Base-by-base conservation (phyloP, 208 protist species). In the Balamuthia mandrillaris region DNA sequence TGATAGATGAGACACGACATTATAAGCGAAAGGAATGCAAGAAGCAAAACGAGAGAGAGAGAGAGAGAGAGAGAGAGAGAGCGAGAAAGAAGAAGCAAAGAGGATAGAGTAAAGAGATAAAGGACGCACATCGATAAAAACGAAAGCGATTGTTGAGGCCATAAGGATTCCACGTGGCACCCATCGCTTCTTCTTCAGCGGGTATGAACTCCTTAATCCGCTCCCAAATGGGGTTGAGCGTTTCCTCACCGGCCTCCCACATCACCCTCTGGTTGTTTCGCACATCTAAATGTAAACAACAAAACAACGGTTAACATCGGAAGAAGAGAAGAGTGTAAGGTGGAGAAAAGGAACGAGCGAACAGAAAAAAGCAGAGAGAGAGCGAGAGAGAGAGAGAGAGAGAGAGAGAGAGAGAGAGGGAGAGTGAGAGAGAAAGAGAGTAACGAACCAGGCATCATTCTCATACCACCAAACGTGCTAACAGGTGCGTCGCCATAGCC, bases 261-360 rank as follows among this genome's bases (percentile, higher is more conserved):
- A 84, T 65, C 58, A 84, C 77, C 24, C 77, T 24, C 42, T 84
- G 44, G 52, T 84, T 84, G 60, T 84, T 84, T 41, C 77, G 77
- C 54, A 5, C n/a, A 5, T 84, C 77, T 31, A 42, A 18, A 47
- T 56, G 33, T 14, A 61, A 12, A 52, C 24, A 18, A 3, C 21
- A 9, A 61, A 6, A 9, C 18, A 9, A 16, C 2, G 24, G 2
- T 61, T 5, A 60, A 54, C 7, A 61, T n/a, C n/a, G n/a, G n/a
- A n/a, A n/a, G n/a, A n/a, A n/a, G n/a, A n/a, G n/a, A n/a, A n/a
- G n/a, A n/a, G n/a, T n/a, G n/a, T n/a, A n/a, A n/a, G n/a, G n/a
- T n/a, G n/a, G n/a, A n/a, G n/a, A n/a, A n/a, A n/a, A n/a, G 49
- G 49, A 21, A 21, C 21, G 21, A 56, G 21, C 49, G 49, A 21